phyloP scores from a whole-genome alignment of 805 yeast genomes.

The Monosporozyma servazzii region DNA sequence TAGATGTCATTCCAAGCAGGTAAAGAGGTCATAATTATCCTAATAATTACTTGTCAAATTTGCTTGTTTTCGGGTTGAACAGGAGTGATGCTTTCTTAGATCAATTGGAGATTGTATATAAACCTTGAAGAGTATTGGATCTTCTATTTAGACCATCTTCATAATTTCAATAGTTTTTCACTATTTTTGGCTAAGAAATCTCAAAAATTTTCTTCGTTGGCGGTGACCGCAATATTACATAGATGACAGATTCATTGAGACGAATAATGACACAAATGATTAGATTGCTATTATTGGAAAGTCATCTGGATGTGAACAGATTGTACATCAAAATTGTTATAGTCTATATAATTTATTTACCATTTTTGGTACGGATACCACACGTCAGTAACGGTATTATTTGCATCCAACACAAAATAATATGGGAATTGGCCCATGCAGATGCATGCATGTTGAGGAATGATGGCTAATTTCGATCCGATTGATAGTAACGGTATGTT shows the following conservation, averaged over 20 bases:
- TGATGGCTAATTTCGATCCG: constrained; percentile 46
- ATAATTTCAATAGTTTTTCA: not conserved
- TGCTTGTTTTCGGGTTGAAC: not conserved
- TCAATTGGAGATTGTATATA: not conserved
- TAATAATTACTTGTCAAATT: not conserved
- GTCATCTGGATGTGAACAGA: not conserved
- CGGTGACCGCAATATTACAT: constrained; percentile 3
- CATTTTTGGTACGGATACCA: constrained; percentile 59
- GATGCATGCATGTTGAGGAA: constrained; percentile 70
- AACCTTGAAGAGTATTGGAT: not conserved
- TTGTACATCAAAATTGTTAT: not conserved
- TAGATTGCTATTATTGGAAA: too few relatives aligned
- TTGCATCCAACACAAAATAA: constrained; percentile 45
- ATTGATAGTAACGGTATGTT: constrained; percentile 9
- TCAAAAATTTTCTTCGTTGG: constrained; percentile 9
- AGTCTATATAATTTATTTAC: too few relatives aligned
- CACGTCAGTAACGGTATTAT: constrained; percentile 44
- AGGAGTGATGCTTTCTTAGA: not conserved
- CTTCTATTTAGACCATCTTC: not conserved
- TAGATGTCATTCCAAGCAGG: constrained; percentile 20
- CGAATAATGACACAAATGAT: not conserved
- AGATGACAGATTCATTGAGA: not conserved
- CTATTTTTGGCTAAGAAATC: not conserved
- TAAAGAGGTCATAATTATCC: constrained; percentile 5
- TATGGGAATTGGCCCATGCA: constrained; percentile 53